Evolutionary conservation across 495 filamentous ascomycete genomes (phyloP).

Genomic region (Tuber aestivum): DNA sequence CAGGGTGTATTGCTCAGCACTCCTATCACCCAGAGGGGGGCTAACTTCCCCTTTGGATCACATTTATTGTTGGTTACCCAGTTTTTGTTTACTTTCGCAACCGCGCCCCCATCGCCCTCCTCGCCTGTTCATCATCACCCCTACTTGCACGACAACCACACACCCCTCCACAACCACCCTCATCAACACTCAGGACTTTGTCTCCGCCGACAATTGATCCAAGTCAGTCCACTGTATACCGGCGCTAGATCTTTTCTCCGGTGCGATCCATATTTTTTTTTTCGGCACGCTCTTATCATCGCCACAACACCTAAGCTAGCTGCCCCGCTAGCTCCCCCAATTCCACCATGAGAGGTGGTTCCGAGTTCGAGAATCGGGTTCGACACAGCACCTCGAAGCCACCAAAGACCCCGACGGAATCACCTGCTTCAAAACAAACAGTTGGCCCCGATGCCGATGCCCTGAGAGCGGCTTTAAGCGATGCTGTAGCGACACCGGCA

Average conservation of each 20-base stretch:
- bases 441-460: conserved; percentile 40
- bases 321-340: conserved; percentile 34
- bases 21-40: conserved; percentile 35
- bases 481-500: conserved; percentile 40
- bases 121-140: conserved; percentile 35
- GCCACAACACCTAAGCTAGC: conserved; percentile 37
- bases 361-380: conserved; percentile 42
- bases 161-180: conserved; percentile 28
- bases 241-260: background rate
- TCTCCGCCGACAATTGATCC: background rate
- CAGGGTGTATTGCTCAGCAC: conserved; percentile 30
- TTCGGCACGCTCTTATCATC: conserved; percentile 19
- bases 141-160: conserved; percentile 23
- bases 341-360: conserved; percentile 38
- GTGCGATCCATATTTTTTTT: background rate
- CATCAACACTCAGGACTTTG: conserved; percentile 17
- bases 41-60: conserved; percentile 34
- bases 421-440: conserved; percentile 30
- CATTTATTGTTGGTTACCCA: conserved; percentile 6
- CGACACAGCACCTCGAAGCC: conserved; percentile 39
- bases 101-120: conserved; percentile 39
- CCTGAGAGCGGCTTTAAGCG: conserved; percentile 36
- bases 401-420: conserved; percentile 36
- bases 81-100: conserved; percentile 41
- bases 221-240: background rate